phyloP scores from a whole-genome alignment of 805 yeast genomes.

The Clavispora santaluciae region DNA sequence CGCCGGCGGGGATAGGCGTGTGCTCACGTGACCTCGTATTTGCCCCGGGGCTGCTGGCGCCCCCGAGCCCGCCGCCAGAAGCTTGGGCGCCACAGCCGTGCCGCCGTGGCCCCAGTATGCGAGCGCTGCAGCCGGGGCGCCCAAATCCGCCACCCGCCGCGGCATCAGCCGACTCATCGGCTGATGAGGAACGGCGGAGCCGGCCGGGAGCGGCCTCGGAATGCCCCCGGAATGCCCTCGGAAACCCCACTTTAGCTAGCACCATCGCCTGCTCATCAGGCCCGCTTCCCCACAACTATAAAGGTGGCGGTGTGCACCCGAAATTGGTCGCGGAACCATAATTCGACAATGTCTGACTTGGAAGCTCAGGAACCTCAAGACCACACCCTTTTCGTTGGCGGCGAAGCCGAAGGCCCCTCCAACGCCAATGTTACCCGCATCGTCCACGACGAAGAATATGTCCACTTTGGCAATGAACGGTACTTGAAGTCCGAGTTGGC shows the following conservation, averaged over 20 bases:
- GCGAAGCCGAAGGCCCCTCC: slow-evolving; percentile 7
- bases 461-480: slow-evolving; percentile 68
- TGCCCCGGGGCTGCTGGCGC: no score
- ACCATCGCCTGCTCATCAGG: not conserved
- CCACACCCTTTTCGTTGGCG: slow-evolving; percentile 20
- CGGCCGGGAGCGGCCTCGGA: not conserved
- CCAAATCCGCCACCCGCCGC: no score
- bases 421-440: slow-evolving; percentile 24
- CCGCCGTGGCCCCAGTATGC: no score
- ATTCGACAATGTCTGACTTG: slow-evolving; percentile 25
- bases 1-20: not conserved
- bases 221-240: slow-evolving; percentile 1
- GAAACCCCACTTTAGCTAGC: slow-evolving; percentile 1
- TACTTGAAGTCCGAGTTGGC: slow-evolving; percentile 56
- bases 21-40: not conserved
- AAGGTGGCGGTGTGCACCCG: not conserved
- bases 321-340: not conserved
- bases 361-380: slow-evolving; percentile 33
- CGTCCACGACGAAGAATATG: slow-evolving; percentile 52
- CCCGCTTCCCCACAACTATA: slow-evolving; percentile 1
- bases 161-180: not conserved
- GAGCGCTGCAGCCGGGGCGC: no score
- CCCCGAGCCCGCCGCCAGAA: no score
- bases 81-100: no score
- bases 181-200: not conserved